Percentiles rank a stretch among this genome's conserved stretches.
phyloP scores from a whole-genome alignment of 768 basidiomycete species.

The Podaxis rugospora region DNA sequence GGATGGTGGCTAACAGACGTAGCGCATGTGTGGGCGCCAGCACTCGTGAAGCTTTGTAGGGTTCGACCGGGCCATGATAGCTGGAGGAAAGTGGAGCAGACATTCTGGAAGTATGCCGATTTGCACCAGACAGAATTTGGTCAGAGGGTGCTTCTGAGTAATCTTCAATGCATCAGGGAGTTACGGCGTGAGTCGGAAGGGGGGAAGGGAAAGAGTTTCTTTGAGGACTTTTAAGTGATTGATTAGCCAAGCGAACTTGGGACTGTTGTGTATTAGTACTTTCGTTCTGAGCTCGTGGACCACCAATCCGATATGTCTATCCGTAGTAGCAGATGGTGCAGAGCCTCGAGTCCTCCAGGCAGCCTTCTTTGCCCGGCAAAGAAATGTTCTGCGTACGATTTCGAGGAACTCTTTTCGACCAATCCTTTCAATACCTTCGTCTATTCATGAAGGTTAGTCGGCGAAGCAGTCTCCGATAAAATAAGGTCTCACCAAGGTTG shows the following conservation, averaged over 20 bases:
- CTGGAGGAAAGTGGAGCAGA: constrained; percentile 28
- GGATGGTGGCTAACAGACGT: constrained; percentile 37
- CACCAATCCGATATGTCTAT: constrained; percentile 60
- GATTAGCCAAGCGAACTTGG: background rate
- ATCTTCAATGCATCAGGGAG: background rate
- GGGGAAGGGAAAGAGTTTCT: background rate
- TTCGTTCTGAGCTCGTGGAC: constrained; percentile 22
- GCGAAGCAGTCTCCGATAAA: background rate
- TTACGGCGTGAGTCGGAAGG: constrained; percentile 1
- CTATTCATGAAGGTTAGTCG: constrained; percentile 28
- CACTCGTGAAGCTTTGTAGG: constrained; percentile 29
- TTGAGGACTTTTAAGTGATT: constrained; percentile 1
- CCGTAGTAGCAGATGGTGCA: constrained; percentile 51
- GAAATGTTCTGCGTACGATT: constrained; percentile 18
- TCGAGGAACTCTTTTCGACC: constrained; percentile 44
- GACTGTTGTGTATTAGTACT: background rate
- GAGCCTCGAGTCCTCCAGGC: constrained; percentile 47
- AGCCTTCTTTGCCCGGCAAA: constrained; percentile 29
- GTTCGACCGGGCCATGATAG: constrained; percentile 26
- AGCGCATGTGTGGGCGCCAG: constrained; percentile 31
- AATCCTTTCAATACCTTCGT: constrained; percentile 49
- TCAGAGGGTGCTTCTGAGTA: background rate
- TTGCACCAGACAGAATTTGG: constrained; percentile 19
- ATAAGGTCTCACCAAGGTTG: constrained; percentile 45
- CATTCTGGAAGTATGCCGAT: constrained; percentile 23